Conservation (phyloP, 495 filamentous ascomycete species). For the Penicillium egyptiacum region DNA sequence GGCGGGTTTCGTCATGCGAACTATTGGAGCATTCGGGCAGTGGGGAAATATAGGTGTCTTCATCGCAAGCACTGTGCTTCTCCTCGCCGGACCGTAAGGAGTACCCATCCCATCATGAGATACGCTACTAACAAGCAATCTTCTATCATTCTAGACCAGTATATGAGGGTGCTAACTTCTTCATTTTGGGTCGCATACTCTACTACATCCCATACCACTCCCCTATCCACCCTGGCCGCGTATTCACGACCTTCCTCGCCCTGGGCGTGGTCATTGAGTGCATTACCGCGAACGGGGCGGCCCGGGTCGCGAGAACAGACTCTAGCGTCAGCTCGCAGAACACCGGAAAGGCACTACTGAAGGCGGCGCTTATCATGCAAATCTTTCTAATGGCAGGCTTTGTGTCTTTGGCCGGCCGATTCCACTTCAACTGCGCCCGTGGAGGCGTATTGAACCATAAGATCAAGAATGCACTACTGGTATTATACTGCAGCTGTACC, state of each 20-base stretch:
- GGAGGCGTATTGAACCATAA: constrained; percentile 54
- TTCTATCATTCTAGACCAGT: constrained; percentile 52
- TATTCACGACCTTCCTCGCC: constrained; percentile 71
- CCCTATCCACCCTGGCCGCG: constrained; percentile 74
- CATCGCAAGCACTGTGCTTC: constrained; percentile 60
- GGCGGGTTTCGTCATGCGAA: constrained; percentile 59
- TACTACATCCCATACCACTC: constrained; percentile 78
- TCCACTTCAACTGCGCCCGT: constrained; percentile 59
- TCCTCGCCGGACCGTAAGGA: constrained; percentile 64
- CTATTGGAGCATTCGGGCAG: constrained; percentile 56
- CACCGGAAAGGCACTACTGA: constrained; percentile 59
- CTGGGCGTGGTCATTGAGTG: constrained; percentile 62
- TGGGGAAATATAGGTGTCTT: constrained; percentile 56
- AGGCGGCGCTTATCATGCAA: constrained; percentile 67
- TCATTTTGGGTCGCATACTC: constrained; percentile 71
- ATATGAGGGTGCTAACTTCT: constrained; percentile 73
- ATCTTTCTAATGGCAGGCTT: constrained; percentile 63
- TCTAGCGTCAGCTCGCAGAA: constrained; percentile 44
- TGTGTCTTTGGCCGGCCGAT: constrained; percentile 54
- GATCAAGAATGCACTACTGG: constrained; percentile 56
- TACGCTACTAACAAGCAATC: constrained; percentile 2
- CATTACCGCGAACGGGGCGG: constrained; percentile 68
- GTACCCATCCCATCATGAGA: background rate
- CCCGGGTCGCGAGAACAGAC: constrained; percentile 53
- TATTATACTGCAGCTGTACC: constrained; percentile 60